These are phyloP conservation scores for Monilinia polystroma DNA, from an alignment of 2,329 filamentous ascomycete genomes.

Conservation along the genomic window DNA sequence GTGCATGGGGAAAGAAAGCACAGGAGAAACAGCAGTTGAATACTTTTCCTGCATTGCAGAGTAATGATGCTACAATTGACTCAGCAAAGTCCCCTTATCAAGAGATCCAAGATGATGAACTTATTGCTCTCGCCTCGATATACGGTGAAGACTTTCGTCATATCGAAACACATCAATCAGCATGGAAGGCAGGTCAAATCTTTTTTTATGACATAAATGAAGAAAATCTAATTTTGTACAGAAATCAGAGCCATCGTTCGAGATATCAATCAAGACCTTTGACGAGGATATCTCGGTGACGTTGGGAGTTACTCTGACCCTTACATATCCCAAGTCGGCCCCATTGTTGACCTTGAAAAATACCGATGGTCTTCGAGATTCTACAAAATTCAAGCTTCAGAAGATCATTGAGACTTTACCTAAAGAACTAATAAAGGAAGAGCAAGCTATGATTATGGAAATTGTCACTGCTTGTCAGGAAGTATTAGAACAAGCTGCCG, in stretches of 20 bases:
- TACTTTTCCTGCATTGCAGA: constrained; percentile 34
- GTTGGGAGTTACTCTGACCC: constrained; percentile 77
- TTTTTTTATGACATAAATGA: neutral
- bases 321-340: constrained; percentile 84
- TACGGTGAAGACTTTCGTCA: constrained; percentile 86
- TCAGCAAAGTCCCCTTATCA: constrained; percentile 64
- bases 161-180: constrained; percentile 65
- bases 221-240: constrained; percentile 40
- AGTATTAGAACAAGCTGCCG: constrained; percentile 81
- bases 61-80: constrained; percentile 34
- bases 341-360: constrained; percentile 71
- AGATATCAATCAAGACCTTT: constrained; percentile 71
- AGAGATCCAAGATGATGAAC: constrained; percentile 83
- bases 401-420: constrained; percentile 61
- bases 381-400: constrained; percentile 68
- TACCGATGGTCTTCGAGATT: constrained; percentile 63
- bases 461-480: constrained; percentile 54
- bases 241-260: constrained; percentile 82
- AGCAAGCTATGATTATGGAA: constrained; percentile 55
- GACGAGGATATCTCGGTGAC: constrained; percentile 70
- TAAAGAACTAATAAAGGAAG: constrained; percentile 50
- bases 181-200: constrained; percentile 73
- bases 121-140: constrained; percentile 81
- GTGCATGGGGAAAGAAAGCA: constrained; percentile 40
- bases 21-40: constrained; percentile 42